phyloP scores from a whole-genome alignment of 495 filamentous ascomycete species.

The Echria macrotheca region DNA sequence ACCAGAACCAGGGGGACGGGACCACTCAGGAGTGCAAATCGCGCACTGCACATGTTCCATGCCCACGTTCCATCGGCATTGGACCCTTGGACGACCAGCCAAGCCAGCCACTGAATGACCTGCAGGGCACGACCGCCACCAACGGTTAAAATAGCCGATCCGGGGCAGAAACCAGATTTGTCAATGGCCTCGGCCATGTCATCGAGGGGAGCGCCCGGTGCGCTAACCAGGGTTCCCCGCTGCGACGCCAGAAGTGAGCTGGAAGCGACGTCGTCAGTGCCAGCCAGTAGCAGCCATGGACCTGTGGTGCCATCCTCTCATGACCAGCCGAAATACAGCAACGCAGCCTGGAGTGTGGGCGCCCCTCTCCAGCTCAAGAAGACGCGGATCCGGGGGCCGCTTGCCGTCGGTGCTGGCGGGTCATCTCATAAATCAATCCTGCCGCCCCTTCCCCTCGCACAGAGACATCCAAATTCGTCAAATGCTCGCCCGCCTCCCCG shows the following conservation, averaged over 20 bases:
- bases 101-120: too few relatives aligned
- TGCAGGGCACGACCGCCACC: too few relatives aligned
- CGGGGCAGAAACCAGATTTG: too few relatives aligned
- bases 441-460: constrained; percentile 2
- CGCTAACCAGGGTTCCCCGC: constrained; percentile 4
- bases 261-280: background rate
- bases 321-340: background rate
- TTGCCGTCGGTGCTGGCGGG: background rate
- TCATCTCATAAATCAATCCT: too few relatives aligned
- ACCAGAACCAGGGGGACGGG: too few relatives aligned
- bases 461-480: background rate
- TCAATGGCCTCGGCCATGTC: constrained; percentile 1
- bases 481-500: background rate
- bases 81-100: too few relatives aligned
- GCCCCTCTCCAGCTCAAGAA: too few relatives aligned
- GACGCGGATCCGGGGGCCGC: too few relatives aligned
- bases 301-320: background rate
- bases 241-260: background rate
- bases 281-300: background rate
- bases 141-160: too few relatives aligned
- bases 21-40: too few relatives aligned
- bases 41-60: too few relatives aligned
- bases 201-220: background rate
- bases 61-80: too few relatives aligned
- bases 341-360: constrained; percentile 1